Percentiles rank a stretch among this genome's conserved stretches.
phyloP scores from a whole-genome alignment of 108 stramenopile genomes.

The Cyclostephanos invisitatus region DNA sequence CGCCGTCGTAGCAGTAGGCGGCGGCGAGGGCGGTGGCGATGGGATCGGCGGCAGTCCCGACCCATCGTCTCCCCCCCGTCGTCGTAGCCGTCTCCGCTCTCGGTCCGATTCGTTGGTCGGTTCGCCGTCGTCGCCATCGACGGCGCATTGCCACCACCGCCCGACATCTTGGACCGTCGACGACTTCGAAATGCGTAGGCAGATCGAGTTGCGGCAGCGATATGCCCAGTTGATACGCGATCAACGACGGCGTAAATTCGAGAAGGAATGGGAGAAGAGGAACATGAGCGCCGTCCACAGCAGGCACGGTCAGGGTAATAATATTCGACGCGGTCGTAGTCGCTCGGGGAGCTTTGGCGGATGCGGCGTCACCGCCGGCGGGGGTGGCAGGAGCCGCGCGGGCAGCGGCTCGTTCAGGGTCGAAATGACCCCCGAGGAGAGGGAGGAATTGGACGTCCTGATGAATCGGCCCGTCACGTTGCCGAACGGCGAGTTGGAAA shows the following conservation, averaged over 20 bases:
- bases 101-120: constrained; percentile 1
- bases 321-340: neutral
- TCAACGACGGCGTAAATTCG: constrained; percentile 40
- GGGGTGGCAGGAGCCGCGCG: constrained; percentile 16
- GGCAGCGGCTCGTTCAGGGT: constrained; percentile 34
- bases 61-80: neutral
- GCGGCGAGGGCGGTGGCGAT: no score
- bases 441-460: constrained; percentile 33
- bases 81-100: neutral
- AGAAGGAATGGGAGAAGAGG: constrained; percentile 50
- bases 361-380: neutral
- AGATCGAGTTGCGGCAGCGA: constrained; percentile 63
- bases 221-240: constrained; percentile 47
- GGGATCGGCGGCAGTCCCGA: neutral
- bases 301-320: neutral
- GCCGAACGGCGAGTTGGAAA: constrained; percentile 58
- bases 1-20: no score
- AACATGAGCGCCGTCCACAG: constrained; percentile 26
- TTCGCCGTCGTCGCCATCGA: constrained; percentile 1
- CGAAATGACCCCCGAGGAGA: constrained; percentile 41
- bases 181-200: constrained; percentile 65
- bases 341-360: constrained; percentile 11
- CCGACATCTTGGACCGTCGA: constrained; percentile 49
- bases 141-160: constrained; percentile 7
- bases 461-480: constrained; percentile 27